These are phyloP conservation scores for Toxicodendron radicans DNA, from an alignment of 345 rosid species.

Conservation along the genomic window DNA sequence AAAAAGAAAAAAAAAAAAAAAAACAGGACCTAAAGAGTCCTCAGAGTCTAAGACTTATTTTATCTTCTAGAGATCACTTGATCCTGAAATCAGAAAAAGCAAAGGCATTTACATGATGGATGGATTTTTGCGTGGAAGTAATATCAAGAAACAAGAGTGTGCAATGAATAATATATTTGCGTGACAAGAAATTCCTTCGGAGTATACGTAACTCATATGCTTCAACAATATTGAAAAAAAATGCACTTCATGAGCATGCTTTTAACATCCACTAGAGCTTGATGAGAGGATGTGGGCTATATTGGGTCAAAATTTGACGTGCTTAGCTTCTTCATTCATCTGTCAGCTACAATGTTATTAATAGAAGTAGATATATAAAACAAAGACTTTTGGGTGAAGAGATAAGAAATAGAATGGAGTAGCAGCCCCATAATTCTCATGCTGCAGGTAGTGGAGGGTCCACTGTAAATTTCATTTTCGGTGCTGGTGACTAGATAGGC, in stretches of 20 bases:
- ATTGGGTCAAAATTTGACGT: too few species aligned
- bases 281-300: not conserved
- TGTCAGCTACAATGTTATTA: not conserved
- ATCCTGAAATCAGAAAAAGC: too few species aligned
- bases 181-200: too few species aligned
- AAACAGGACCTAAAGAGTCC: too few species aligned
- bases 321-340: not conserved
- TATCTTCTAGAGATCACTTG: too few species aligned
- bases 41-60: too few species aligned
- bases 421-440: not conserved
- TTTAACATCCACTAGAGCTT: not conserved
- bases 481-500: not conserved
- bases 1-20: too few species aligned
- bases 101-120: too few species aligned
- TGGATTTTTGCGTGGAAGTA: too few species aligned
- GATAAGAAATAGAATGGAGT: not conserved
- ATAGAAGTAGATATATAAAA: not conserved
- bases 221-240: not conserved
- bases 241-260: not conserved
- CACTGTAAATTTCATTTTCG: not conserved
- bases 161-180: too few species aligned
- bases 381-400: not conserved
- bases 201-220: not conserved
- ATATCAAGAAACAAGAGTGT: too few species aligned
- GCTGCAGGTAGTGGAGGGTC: not conserved